Evolutionary conservation across 805 yeast species (phyloP).

Genomic region (Lachancea sp.): DNA sequence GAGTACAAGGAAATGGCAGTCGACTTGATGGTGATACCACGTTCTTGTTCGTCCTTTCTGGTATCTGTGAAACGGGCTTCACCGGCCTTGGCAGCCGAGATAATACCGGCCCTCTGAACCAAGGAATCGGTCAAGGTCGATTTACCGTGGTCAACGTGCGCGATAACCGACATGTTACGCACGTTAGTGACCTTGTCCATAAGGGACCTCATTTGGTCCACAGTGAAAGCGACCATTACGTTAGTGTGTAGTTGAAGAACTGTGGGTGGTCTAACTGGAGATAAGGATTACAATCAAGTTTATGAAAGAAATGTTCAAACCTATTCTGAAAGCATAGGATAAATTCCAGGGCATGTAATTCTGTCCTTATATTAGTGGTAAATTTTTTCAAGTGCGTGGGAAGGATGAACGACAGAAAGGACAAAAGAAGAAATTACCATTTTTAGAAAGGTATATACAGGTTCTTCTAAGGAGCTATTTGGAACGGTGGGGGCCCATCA

Average conservation of each 20-base stretch:
- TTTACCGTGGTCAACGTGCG: constrained; percentile 99
- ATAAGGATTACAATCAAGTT: neutral
- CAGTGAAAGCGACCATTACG: constrained; percentile 45
- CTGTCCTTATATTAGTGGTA: constrained; percentile 1
- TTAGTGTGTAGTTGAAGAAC: constrained; percentile 4
- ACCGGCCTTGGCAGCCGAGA: constrained; percentile 99
- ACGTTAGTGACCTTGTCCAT: constrained; percentile 99
- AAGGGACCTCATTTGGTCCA: constrained; percentile 93
- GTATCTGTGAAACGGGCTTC: constrained; percentile 99
- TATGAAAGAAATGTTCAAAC: neutral
- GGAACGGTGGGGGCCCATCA: neutral
- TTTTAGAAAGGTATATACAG: neutral
- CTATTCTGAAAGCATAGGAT: neutral
- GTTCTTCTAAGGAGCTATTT: neutral
- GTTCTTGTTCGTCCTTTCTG: constrained; percentile 99
- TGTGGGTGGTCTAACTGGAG: constrained; percentile 4
- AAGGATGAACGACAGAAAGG: neutral
- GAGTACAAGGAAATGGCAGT: constrained; percentile 96
- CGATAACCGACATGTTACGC: constrained; percentile 99
- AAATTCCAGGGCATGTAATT: neutral
- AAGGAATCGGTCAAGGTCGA: constrained; percentile 98
- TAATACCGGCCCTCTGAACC: constrained; percentile 99
- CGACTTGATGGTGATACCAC: constrained; percentile 99
- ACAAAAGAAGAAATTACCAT: neutral
- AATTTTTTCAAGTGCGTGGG: constrained; percentile 1